These are phyloP conservation scores for Acanthamoeba quina DNA, from an alignment of 208 protist species.

Conservation along the genomic window DNA sequence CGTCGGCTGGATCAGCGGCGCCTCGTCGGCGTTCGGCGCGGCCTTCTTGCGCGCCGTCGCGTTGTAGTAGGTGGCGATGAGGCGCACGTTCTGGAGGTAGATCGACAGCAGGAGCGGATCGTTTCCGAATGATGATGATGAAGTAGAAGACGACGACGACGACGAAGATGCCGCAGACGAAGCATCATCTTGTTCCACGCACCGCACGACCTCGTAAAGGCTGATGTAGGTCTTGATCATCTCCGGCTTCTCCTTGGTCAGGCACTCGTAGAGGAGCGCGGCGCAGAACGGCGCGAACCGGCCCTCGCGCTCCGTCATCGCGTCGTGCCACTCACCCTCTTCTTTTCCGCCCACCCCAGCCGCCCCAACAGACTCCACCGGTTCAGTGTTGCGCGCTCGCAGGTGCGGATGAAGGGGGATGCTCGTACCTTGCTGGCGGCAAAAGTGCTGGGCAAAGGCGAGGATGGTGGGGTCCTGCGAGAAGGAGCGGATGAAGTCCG, in stretches of 20 bases:
- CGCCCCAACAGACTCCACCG: not conserved
- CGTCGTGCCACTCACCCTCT: not conserved
- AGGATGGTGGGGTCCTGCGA: slow-evolving; percentile 77
- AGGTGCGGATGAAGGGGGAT: not conserved
- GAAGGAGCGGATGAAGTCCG: slow-evolving; percentile 74
- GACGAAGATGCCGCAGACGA: not conserved
- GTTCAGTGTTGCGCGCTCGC: too few species aligned
- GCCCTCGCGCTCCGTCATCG: not conserved
- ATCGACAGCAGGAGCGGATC: not conserved
- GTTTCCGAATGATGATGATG: not conserved
- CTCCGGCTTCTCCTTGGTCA: slow-evolving; percentile 78
- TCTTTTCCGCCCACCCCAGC: not conserved
- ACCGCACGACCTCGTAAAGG: not conserved
- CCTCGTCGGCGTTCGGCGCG: not conserved
- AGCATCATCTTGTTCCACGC: not conserved
- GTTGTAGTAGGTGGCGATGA: slow-evolving; percentile 10
- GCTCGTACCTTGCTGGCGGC: not conserved
- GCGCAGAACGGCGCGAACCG: not conserved
- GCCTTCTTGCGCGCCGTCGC: not conserved
- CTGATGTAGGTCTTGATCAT: slow-evolving; percentile 65
- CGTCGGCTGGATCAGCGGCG: not conserved
- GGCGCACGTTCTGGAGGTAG: slow-evolving; percentile 11
- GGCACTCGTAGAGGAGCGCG: slow-evolving; percentile 76
- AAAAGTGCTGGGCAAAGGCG: slow-evolving; percentile 80
- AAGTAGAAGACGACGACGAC: not conserved